Evolutionary conservation across 768 basidiomycete genomes (phyloP), one percentile per base, ranked within the genome.

Genomic region (Boletus eberwhitei): DNA sequence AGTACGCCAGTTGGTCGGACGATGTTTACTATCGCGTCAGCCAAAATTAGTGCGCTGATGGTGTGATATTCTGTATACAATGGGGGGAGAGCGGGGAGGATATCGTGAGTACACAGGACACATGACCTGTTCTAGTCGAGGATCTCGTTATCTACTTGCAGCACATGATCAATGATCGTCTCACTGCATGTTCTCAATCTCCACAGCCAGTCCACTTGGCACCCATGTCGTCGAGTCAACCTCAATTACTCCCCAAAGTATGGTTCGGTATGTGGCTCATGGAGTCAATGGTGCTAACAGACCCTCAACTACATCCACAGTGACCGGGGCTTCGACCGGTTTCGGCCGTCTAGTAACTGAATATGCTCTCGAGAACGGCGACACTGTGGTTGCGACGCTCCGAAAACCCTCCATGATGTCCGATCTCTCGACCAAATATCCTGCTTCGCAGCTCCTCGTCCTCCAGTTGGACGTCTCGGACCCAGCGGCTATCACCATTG

Each of bases 321-420:
- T 77, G 32, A 77, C 75, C 26, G 77, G 77, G 24, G 61, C 75
- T 8, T 74, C 72, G 7, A 63, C 70, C 7, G 76, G 78, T 31
- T 70, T 79, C 43, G 78, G 78, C 0, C 72, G 70, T 17, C 44
- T 60, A 12, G 59, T 72, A 36, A 65, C 65, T 21, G 73, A 75
- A 58, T 24, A 16, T 34, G 73, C 68, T n/a, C 71, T 79, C 26
- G 55, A 58, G 22, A 60, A 66, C 2, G 77, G 77, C n/a, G 75
- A 75, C 52, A 68, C 55, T 11, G 78, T 70, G 26, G 68, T 77
- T 45, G 79, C 80, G 17, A 76, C 79, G 16, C 64, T 77, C 24
- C 77, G 80, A 50, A 73, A 64, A 26, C 77, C 77, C 7, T 66
- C 56, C 16, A 63, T 57, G 47, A 59, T 79, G 46, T 55, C 60